phyloP scores from a whole-genome alignment of 2,329 filamentous ascomycete genomes.

The Aureobasidium sp. region DNA sequence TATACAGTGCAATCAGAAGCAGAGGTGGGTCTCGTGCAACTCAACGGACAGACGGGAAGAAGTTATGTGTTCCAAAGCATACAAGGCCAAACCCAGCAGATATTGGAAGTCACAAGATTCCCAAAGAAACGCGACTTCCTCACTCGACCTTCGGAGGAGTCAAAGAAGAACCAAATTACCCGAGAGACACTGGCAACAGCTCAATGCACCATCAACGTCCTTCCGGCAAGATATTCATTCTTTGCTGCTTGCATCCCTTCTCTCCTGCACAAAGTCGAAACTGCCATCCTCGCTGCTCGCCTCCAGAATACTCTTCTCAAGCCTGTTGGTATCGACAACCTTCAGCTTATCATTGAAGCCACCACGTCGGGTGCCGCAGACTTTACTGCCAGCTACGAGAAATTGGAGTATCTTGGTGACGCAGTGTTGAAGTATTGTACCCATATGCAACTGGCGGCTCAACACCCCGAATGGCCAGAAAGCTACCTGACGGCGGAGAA shows the following conservation, averaged over 20 bases:
- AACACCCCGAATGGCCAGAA: conserved; percentile 64
- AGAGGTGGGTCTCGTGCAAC: conserved; percentile 19
- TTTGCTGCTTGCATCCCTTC: conserved; percentile 62
- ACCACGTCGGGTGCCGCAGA: conserved; percentile 59
- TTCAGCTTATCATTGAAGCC: conserved; percentile 57
- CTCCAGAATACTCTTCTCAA: conserved; percentile 52
- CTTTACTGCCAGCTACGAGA: conserved; percentile 65
- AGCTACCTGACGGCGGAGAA: conserved; percentile 65
- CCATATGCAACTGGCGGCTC: conserved; percentile 56
- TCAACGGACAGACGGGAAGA: conserved; percentile 17
- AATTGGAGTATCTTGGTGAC: conserved; percentile 83
- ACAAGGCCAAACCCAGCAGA: not conserved
- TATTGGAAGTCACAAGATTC: conserved; percentile 31
- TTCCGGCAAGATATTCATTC: conserved; percentile 41
- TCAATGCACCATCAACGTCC: conserved; percentile 41
- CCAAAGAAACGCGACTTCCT: conserved; percentile 55
- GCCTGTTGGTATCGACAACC: conserved; percentile 47
- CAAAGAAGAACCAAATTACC: not conserved
- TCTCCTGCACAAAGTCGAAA: conserved; percentile 63
- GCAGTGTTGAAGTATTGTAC: conserved; percentile 70
- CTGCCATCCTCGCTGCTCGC: conserved; percentile 54
- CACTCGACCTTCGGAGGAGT: conserved; percentile 31
- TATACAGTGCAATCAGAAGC: not conserved
- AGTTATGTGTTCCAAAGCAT: conserved; percentile 19
- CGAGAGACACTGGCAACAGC: conserved; percentile 34